Evolutionary conservation across 1,139 yeast species (phyloP).

Genomic region (Sugiyamaella castrensis): DNA sequence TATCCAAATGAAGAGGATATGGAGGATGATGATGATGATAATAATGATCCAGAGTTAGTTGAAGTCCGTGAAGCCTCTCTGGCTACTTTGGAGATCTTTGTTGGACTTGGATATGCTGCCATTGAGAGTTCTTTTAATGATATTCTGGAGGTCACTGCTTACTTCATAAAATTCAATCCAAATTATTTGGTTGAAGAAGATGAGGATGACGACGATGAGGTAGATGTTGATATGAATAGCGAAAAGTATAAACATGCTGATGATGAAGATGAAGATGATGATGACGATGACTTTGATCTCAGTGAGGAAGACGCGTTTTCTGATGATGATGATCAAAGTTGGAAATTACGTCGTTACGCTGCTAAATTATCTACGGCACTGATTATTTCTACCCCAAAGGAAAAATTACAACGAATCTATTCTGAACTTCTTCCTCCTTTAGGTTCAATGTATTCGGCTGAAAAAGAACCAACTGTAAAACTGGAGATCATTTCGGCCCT

Average conservation of each 20-base stretch:
- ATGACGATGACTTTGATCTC: slow-evolving; percentile 42
- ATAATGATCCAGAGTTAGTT: slow-evolving; percentile 23
- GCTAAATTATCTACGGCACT: slow-evolving; percentile 46
- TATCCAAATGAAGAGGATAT: slow-evolving; percentile 15
- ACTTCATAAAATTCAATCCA: slow-evolving; percentile 58
- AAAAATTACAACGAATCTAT: slow-evolving; percentile 26
- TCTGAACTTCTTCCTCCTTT: slow-evolving; percentile 31
- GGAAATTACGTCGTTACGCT: slow-evolving; percentile 65
- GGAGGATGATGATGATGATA: slow-evolving; percentile 23
- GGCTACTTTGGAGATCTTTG: slow-evolving; percentile 33
- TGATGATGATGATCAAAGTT: slow-evolving; percentile 60
- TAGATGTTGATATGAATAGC: slow-evolving; percentile 30
- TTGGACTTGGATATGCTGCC: slow-evolving; percentile 25
- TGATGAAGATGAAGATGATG: slow-evolving; percentile 33
- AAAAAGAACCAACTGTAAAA: slow-evolving; percentile 42
- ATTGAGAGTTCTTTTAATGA: slow-evolving; percentile 34
- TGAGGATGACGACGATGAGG: slow-evolving; percentile 39
- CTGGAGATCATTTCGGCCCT: slow-evolving; percentile 37
- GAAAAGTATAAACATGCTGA: slow-evolving; percentile 23
- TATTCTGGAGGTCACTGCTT: slow-evolving; percentile 39
- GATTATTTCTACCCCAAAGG: slow-evolving; percentile 38
- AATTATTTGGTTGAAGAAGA: slow-evolving; percentile 43
- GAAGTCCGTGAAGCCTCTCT: slow-evolving; percentile 37
- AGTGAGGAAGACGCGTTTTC: slow-evolving; percentile 47
- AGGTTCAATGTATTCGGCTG: slow-evolving; percentile 34